A percentile compares a stretch with the other conserved stretches of the same genome.
Evolutionary conservation across 139 green algal genomes (phyloP).

Genomic region (Deuterostichococcus epilithicus): DNA sequence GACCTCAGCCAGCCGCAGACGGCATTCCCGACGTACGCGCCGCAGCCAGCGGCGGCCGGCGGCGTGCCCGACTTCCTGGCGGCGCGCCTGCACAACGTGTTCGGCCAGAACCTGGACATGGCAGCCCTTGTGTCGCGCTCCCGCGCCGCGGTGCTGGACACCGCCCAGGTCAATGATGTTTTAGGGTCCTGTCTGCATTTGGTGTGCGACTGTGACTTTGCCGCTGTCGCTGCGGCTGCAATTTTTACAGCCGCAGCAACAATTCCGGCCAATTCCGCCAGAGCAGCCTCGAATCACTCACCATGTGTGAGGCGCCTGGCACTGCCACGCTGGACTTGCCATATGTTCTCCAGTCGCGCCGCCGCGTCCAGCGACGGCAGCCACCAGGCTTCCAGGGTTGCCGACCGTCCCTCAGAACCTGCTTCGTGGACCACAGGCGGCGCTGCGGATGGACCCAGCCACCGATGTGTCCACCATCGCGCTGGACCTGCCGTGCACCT

Average conservation of each 20-base stretch:
- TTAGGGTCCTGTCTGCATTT: too few relatives aligned
- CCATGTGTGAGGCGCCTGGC: too few relatives aligned
- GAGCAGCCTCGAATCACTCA: too few relatives aligned
- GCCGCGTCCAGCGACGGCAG: too few relatives aligned
- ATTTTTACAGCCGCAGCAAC: too few relatives aligned
- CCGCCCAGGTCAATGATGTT: background rate
- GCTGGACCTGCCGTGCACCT: background rate
- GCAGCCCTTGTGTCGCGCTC: constrained; percentile 14
- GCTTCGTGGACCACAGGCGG: background rate
- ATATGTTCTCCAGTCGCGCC: too few relatives aligned
- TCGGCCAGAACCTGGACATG: constrained; percentile 28
- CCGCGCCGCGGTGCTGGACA: constrained; percentile 22
- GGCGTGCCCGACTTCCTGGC: background rate
- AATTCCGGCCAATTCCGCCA: too few relatives aligned
- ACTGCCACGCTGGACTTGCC: too few relatives aligned
- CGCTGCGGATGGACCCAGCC: background rate
- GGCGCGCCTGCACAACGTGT: constrained; percentile 20
- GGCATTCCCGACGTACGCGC: constrained; percentile 24
- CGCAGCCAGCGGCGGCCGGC: background rate
- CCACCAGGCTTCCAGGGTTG: too few relatives aligned
- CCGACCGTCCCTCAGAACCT: too few relatives aligned
- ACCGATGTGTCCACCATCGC: background rate
- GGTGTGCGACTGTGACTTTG: too few relatives aligned
- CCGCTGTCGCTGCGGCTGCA: too few relatives aligned
- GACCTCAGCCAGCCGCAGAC: constrained; percentile 30